Conservation (phyloP, 768 basidiomycete species). For the Atractiella rhizophila region DNA sequence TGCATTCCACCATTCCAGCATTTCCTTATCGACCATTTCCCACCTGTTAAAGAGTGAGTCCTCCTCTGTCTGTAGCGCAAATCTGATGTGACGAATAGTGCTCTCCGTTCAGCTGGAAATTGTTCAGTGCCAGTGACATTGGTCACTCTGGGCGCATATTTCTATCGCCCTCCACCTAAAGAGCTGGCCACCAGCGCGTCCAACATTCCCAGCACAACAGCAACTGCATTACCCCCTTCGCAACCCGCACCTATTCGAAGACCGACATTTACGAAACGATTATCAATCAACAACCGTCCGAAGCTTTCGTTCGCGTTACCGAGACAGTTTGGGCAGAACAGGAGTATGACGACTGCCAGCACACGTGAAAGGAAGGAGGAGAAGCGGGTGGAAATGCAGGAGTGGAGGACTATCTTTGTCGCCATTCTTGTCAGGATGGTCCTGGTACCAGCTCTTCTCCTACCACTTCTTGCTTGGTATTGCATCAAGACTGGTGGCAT, state of each 20-base stretch:
- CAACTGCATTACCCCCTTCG: constrained; percentile 9
- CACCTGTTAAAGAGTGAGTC: constrained; percentile 11
- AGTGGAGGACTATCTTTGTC: constrained; percentile 43
- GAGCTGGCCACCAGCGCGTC: constrained; percentile 3
- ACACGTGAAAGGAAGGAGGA: background rate
- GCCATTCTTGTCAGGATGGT: constrained; percentile 69
- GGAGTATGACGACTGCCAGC: background rate
- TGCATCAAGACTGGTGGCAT: constrained; percentile 27
- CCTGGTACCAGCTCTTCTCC: constrained; percentile 46
- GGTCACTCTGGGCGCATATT: constrained; percentile 79
- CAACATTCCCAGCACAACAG: background rate
- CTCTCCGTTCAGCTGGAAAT: constrained; percentile 39
- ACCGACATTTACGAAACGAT: background rate
- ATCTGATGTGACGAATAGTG: constrained; percentile 15
- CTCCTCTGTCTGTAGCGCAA: background rate
- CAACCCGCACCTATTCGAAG: background rate
- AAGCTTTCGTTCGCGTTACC: background rate
- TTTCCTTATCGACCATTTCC: constrained; percentile 36
- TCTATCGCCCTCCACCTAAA: constrained; percentile 26
- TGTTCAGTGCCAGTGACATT: constrained; percentile 72
- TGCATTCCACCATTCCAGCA: constrained; percentile 50
- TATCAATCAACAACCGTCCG: background rate
- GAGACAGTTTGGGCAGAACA: background rate
- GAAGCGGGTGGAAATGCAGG: background rate
- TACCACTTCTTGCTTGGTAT: constrained; percentile 47